Evolutionary conservation across 768 basidiomycete genomes (phyloP).

Genomic region (Boletus vinaceobasis): DNA sequence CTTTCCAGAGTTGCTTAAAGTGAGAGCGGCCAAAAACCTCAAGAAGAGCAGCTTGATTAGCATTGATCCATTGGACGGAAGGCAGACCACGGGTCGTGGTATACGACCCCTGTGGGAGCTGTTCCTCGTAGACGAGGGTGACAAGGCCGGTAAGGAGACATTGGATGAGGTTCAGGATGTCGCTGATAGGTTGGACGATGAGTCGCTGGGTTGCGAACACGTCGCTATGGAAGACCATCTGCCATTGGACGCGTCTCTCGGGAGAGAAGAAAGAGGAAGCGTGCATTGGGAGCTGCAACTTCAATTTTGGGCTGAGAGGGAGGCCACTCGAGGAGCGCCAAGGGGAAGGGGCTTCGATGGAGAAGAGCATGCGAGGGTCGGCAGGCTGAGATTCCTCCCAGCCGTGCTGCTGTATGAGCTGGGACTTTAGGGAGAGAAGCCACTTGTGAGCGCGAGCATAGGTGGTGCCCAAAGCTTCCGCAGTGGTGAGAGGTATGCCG

Average conservation of each 20-base stretch:
- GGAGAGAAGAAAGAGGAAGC: conserved; percentile 85
- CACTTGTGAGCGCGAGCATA: conserved; percentile 81
- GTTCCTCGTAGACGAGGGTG: conserved; percentile 72
- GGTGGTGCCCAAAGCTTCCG: conserved; percentile 74
- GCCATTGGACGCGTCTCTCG: conserved; percentile 81
- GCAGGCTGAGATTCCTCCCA: conserved; percentile 61
- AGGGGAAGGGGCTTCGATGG: conserved; percentile 73
- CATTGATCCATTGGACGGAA: conserved; percentile 71
- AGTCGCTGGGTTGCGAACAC: conserved; percentile 69
- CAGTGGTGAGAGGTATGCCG: conserved; percentile 76
- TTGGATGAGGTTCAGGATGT: conserved; percentile 65
- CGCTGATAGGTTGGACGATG: conserved; percentile 64
- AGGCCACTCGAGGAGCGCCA: conserved; percentile 75
- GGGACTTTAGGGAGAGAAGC: conserved; percentile 58
- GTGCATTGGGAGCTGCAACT: conserved; percentile 70
- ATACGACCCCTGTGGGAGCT: conserved; percentile 63
- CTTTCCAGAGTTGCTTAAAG: conserved; percentile 67
- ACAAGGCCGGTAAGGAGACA: conserved; percentile 72
- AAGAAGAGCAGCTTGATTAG: conserved; percentile 61
- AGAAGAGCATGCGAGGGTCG: conserved; percentile 73
- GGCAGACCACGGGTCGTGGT: conserved; percentile 77
- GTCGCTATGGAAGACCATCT: conserved; percentile 85
- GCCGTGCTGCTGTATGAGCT: conserved; percentile 64
- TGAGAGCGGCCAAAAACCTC: conserved; percentile 74
- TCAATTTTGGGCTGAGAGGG: conserved; percentile 71